These are phyloP conservation scores for Digitaria exilis DNA, from an alignment of 202 grass and related monocot genomes.

Conservation along the genomic window DNA sequence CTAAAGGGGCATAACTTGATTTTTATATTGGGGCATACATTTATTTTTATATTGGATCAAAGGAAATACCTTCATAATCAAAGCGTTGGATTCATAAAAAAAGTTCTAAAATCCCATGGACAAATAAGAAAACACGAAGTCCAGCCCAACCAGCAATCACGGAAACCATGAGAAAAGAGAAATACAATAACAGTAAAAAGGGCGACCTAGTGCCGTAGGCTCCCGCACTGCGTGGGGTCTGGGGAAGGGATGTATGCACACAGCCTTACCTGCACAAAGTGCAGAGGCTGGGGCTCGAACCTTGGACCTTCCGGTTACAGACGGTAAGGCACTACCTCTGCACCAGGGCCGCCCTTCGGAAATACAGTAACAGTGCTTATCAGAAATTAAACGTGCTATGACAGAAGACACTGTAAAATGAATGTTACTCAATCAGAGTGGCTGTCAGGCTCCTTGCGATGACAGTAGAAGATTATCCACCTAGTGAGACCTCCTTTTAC, in stretches of 20 bases:
- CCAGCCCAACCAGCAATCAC: background rate
- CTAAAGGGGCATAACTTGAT: constrained; percentile 4
- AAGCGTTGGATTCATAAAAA: background rate
- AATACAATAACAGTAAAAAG: background rate
- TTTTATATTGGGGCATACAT: background rate
- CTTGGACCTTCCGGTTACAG: no score
- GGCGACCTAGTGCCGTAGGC: no score
- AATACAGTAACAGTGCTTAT: constrained; percentile 2
- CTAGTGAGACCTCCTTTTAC: background rate
- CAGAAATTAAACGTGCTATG: constrained; percentile 5
- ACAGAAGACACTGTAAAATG: background rate
- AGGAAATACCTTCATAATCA: background rate
- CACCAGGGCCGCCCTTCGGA: no score
- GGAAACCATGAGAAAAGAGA: background rate
- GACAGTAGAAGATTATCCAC: background rate
- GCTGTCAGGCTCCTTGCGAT: background rate
- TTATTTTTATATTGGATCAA: constrained; percentile 6
- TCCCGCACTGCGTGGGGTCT: no score
- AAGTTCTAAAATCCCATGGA: background rate
- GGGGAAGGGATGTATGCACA: no score
- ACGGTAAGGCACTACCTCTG: no score
- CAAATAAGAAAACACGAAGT: background rate
- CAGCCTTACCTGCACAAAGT: no score
- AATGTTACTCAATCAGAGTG: background rate
- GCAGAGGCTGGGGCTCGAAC: no score